A percentile compares a stretch with the other conserved stretches of the same genome.
Conservation (phyloP, 1,284 basidiomycete genomes). For the Trichosporon faecale region DNA sequence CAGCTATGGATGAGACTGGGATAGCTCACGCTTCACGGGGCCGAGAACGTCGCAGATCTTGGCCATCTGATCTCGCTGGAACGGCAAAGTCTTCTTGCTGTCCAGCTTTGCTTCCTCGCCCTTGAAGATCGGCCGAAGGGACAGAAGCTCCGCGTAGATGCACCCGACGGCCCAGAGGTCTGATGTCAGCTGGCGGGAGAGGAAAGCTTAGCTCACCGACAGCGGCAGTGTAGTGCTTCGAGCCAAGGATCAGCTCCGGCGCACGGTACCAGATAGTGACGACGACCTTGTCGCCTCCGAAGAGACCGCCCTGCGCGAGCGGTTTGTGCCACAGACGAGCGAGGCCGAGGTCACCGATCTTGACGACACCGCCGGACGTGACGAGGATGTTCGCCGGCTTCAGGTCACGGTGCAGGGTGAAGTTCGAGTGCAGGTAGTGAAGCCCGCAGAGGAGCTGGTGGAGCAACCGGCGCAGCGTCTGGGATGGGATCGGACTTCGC, state of each 20-base stretch:
- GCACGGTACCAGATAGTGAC: slow-evolving; percentile 99
- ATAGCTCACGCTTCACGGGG: slow-evolving; percentile 71
- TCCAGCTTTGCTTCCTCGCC: slow-evolving; percentile 98
- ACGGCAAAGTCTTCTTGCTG: slow-evolving; percentile 76
- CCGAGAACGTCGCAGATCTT: slow-evolving; percentile 95
- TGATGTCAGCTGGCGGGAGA: slow-evolving; percentile 15
- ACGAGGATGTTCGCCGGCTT: slow-evolving; percentile 99
- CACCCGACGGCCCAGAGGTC: slow-evolving; percentile 97
- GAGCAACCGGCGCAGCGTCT: slow-evolving; percentile 86
- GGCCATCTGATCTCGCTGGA: slow-evolving; percentile 88
- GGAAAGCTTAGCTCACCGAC: slow-evolving; percentile 57
- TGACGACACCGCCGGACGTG: slow-evolving; percentile 81
- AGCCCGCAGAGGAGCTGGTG: slow-evolving; percentile 96
- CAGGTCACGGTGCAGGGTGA: slow-evolving; percentile 70
- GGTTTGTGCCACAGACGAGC: slow-evolving; percentile 65
- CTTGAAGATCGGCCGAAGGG: slow-evolving; percentile 94
- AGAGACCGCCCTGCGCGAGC: slow-evolving; percentile 49
- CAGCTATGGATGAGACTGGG: background rate
- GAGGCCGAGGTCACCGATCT: slow-evolving; percentile 95
- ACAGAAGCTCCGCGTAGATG: slow-evolving; percentile 92
- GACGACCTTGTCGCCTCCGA: slow-evolving; percentile 93
- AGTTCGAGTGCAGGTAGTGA: slow-evolving; percentile 88
- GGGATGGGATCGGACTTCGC: slow-evolving; percentile 65
- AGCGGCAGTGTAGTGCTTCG: slow-evolving; percentile 93
- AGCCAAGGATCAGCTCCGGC: slow-evolving; percentile 89